Conservation (phyloP, 1,139 yeast genomes). For the Sugiyamaella grinbergsii region DNA sequence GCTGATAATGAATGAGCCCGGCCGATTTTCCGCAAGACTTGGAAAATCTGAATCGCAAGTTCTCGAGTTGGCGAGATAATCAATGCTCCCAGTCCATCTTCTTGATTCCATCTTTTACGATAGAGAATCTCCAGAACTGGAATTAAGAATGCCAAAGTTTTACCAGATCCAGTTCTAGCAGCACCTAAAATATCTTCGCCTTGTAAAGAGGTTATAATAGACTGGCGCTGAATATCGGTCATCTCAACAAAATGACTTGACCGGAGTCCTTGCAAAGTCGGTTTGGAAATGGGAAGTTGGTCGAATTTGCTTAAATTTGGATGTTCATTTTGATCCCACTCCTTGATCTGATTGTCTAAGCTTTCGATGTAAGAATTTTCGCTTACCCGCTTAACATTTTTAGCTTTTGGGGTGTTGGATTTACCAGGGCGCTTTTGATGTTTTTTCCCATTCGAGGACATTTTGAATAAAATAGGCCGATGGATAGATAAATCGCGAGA, state of each 20-base stretch:
- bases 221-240: conserved; percentile 83
- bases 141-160: conserved; percentile 85
- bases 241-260: conserved; percentile 65
- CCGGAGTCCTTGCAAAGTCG: conserved; percentile 70
- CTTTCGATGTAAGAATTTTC: conserved; percentile 39
- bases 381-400: conserved; percentile 24
- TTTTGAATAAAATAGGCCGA: conserved; percentile 1
- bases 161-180: conserved; percentile 96
- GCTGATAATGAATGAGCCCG: conserved; percentile 80
- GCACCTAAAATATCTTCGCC: conserved; percentile 89
- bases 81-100: conserved; percentile 91
- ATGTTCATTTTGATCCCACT: conserved; percentile 30
- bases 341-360: conserved; percentile 29
- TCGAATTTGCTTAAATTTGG: conserved; percentile 35
- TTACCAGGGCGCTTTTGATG: conserved; percentile 1
- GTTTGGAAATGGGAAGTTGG: conserved; percentile 73
- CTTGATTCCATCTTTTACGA: conserved; percentile 77
- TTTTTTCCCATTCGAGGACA: conserved; percentile 10
- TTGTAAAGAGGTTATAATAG: conserved; percentile 76
- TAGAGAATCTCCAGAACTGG: conserved; percentile 78
- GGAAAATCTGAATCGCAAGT: conserved; percentile 90
- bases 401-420: conserved; percentile 14
- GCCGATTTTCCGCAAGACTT: conserved; percentile 84
- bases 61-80: conserved; percentile 94
- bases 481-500: background rate